phyloP scores from a whole-genome alignment of 164 flowering plant genomes.

The Platanus orientalis region DNA sequence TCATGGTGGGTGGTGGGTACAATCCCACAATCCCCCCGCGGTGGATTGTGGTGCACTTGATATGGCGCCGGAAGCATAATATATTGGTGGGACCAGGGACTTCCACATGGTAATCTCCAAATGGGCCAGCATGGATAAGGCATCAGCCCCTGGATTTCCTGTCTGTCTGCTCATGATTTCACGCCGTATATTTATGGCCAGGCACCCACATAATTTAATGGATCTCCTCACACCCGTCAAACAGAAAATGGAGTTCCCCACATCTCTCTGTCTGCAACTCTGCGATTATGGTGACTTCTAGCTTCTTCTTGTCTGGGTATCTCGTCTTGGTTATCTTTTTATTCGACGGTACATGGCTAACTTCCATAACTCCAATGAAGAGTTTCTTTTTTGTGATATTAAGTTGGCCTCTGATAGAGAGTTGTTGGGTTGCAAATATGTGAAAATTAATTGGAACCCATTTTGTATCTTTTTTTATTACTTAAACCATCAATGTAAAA shows the following conservation, averaged over 20 bases:
- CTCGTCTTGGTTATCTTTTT: not conserved
- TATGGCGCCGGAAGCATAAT: too few relatives aligned
- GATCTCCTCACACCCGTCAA: too few relatives aligned
- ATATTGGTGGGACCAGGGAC: not conserved
- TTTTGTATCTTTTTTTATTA: not conserved
- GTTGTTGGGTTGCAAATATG: not conserved
- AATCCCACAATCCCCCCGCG: too few relatives aligned
- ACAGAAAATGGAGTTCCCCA: not conserved
- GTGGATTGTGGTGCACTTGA: too few relatives aligned
- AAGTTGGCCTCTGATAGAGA: not conserved
- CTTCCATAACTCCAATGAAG: not conserved
- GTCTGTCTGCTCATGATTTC: not conserved
- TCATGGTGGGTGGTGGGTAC: too few relatives aligned
- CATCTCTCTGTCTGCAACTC: not conserved
- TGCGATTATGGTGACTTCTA: not conserved
- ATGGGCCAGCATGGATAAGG: conserved; percentile 27
- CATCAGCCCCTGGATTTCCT: conserved; percentile 2
- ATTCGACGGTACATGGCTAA: not conserved
- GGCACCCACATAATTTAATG: too few relatives aligned
- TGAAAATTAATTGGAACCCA: not conserved
- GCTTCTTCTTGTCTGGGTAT: not conserved
- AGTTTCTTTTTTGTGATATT: not conserved
- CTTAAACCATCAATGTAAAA: not conserved
- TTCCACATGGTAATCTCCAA: conserved; percentile 9
- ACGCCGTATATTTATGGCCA: not conserved